phyloP scores from a whole-genome alignment of 2,329 filamentous ascomycete species.

The Fusarium siculi region DNA sequence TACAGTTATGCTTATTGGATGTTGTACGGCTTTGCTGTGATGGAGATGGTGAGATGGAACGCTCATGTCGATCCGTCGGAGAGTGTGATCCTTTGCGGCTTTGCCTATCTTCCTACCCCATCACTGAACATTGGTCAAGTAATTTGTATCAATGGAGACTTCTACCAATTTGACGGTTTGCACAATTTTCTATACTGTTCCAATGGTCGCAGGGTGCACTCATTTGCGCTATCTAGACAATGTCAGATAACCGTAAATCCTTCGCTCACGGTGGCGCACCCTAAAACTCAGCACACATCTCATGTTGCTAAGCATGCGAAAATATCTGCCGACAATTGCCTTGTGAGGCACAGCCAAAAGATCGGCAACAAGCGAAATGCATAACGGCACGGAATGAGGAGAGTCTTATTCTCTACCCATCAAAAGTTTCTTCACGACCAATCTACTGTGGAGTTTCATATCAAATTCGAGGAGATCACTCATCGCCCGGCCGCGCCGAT shows the following conservation, averaged over 20 bases:
- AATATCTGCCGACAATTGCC: background rate
- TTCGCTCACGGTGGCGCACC: background rate
- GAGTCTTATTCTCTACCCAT: background rate
- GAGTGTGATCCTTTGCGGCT: no score
- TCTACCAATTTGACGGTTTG: no score
- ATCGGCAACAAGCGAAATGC: background rate
- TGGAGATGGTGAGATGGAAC: background rate
- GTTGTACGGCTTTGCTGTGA: background rate
- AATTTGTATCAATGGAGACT: no score
- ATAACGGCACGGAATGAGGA: background rate
- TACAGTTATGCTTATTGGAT: background rate
- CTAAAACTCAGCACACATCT: background rate
- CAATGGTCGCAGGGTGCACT: no score
- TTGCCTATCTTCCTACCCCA: no score
- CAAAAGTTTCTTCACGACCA: no score
- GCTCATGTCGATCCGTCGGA: background rate
- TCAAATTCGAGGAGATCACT: background rate
- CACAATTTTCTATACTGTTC: background rate
- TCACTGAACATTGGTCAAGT: no score
- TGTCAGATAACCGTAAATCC: background rate
- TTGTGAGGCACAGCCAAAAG: background rate
- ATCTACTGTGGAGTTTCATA: background rate
- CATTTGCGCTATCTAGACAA: no score
- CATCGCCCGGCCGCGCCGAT: background rate
- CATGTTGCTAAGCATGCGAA: background rate